Base-by-base conservation (phyloP, 805 yeast species). In the Wickerhamomyces hampshirensis region DNA sequence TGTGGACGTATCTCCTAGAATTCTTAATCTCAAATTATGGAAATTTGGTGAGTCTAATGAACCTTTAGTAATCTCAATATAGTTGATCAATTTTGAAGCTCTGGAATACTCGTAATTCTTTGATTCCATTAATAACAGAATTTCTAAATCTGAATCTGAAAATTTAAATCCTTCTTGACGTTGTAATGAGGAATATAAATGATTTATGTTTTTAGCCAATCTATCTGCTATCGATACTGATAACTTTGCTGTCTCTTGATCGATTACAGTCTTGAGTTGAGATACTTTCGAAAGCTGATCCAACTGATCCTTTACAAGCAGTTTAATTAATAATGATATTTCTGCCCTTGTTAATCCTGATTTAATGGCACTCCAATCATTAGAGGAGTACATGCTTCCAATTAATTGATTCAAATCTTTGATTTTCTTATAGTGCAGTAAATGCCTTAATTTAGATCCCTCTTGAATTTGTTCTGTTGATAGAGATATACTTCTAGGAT, bases 1-100 rank as follows among this genome's bases (percentile, higher is more conserved):
- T 4, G 52, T 49, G 17, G 41, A 37, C 1, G 53, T 44, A 13
- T 38, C 42, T 5, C 46, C 54, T 9, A 46, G 19, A 1, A 46
- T 35, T 26, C 40, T 35, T 12, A 51, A 18, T 34, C 38, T 50
- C 13, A 31, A 21, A 21, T 48, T 51, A 18, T 48, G 42, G 28
- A 28, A 48, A 5, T 19, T 29, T 18, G 46, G 34, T 5, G 51
- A 39, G 26, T 31, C 26, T 18, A 31, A 26, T 27, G 36, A 34
- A 1, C 11, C 14, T 12, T 27, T 15, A 7, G 18, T 30, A 6
- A 33, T 16, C 6, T 39, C 44, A 11, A 36, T 38, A 19, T 24
- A 28, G 3, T 32, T 4, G 15, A 45, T 34, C 16, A 45, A 32
- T 15, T 31, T 39, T 5, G 37, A 16, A 12, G 49, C 49, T 13